Conservation (phyloP, 495 filamentous ascomycete genomes). For the Geoglossum glabrum region DNA sequence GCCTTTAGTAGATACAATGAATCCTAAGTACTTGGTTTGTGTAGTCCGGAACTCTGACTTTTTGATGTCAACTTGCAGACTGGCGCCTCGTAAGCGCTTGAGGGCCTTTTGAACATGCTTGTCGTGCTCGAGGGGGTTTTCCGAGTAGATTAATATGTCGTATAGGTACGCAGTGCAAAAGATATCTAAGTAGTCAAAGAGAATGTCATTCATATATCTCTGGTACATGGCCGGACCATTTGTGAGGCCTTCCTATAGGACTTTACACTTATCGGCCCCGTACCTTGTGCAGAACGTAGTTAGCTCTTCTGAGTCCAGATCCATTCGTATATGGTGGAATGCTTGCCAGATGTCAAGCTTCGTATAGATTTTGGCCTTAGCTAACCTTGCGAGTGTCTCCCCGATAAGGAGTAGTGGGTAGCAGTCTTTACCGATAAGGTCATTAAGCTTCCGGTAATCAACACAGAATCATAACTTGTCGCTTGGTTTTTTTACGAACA, state of each 20-base stretch:
- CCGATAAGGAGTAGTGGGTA: slow-evolving; percentile 1
- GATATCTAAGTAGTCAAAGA: slow-evolving; percentile 10
- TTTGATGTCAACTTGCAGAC: not conserved
- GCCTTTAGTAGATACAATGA: too few species aligned
- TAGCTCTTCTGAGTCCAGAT: slow-evolving; percentile 7
- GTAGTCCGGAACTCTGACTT: too few species aligned
- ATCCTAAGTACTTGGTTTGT: too few species aligned
- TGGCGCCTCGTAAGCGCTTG: not conserved
- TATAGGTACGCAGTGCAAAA: slow-evolving; percentile 1
- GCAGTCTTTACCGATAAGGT: not conserved
- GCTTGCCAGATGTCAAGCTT: slow-evolving; percentile 3
- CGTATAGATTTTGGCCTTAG: slow-evolving; percentile 3
- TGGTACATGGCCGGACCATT: slow-evolving; percentile 6
- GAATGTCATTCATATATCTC: too few species aligned
- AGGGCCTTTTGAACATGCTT: slow-evolving; percentile 11
- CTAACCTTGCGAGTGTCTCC: not conserved
- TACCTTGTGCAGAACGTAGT: too few species aligned
- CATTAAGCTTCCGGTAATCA: too few species aligned
- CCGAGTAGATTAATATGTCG: slow-evolving; percentile 5
- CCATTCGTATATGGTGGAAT: slow-evolving; percentile 6
- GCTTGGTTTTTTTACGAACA: slow-evolving; percentile 9
- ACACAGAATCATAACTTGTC: not conserved
- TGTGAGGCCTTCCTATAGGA: too few species aligned
- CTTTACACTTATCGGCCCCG: too few species aligned
- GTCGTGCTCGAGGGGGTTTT: slow-evolving; percentile 5